These are phyloP conservation scores for Pezicula radicicola DNA, from an alignment of 2,329 filamentous ascomycete species.

Conservation along the genomic window DNA sequence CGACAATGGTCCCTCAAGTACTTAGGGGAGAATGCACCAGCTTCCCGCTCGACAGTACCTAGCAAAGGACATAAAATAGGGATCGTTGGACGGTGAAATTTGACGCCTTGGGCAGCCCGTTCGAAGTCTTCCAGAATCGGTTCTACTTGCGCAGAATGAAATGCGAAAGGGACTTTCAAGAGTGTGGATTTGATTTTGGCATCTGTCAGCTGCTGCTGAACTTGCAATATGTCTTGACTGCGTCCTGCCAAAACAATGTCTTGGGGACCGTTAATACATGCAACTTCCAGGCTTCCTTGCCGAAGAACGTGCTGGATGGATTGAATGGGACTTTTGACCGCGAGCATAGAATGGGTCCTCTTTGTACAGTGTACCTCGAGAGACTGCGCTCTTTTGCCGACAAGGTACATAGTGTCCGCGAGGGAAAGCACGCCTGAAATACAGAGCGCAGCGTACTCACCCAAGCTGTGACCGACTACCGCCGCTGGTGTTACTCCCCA, in stretches of 20 bases:
- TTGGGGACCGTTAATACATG: slow-evolving; percentile 71
- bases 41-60: too few relatives aligned
- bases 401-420: slow-evolving; percentile 67
- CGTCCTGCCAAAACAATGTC: slow-evolving; percentile 69
- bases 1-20: too few relatives aligned
- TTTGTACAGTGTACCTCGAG: slow-evolving; percentile 62
- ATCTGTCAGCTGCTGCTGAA: slow-evolving; percentile 42
- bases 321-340: slow-evolving; percentile 42
- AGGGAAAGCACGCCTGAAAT: slow-evolving; percentile 67
- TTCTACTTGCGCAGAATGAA: slow-evolving; percentile 62
- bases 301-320: slow-evolving; percentile 43
- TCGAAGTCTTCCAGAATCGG: slow-evolving; percentile 56
- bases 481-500: slow-evolving; percentile 52
- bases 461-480: slow-evolving; percentile 60
- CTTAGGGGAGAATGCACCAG: too few relatives aligned
- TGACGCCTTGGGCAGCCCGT: too few relatives aligned
- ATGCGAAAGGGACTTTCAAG: slow-evolving; percentile 61
- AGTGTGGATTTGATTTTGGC: slow-evolving; percentile 55
- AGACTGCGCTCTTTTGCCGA: slow-evolving; percentile 63
- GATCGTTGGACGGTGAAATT: too few relatives aligned
- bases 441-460: slow-evolving; percentile 70
- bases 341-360: slow-evolving; percentile 64
- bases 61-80: too few relatives aligned
- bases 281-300: slow-evolving; percentile 44
- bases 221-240: slow-evolving; percentile 47